These are phyloP conservation scores for Verticillium klebahnii DNA, from an alignment of 2,329 filamentous ascomycete genomes.

Conservation along the genomic window DNA sequence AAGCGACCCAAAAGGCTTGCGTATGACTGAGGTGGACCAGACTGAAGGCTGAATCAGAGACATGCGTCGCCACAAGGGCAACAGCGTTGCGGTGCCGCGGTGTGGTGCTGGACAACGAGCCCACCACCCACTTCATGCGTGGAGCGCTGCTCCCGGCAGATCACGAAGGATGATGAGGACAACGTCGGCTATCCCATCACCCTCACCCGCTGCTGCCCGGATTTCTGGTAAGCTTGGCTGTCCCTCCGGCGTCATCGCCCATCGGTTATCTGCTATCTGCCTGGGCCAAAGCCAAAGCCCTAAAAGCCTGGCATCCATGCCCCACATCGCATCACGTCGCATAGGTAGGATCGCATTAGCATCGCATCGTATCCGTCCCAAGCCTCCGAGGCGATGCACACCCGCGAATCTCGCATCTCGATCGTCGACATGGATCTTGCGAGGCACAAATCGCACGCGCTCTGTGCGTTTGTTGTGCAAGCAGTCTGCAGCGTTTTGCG, in stretches of 20 bases:
- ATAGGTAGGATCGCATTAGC: background rate
- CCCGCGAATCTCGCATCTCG: background rate
- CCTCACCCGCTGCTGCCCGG: background rate
- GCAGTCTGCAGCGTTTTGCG: background rate
- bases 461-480: background rate
- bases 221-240: background rate
- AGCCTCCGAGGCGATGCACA: background rate
- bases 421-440: background rate
- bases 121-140: background rate
- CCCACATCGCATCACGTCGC: background rate
- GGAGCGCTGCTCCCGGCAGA: background rate
- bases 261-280: background rate
- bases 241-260: background rate
- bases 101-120: too few relatives aligned
- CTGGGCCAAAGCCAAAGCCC: background rate
- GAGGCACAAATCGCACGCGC: background rate
- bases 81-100: too few relatives aligned
- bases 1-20: too few relatives aligned
- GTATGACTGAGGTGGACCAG: too few relatives aligned
- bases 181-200: background rate
- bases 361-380: background rate
- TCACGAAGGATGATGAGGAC: background rate
- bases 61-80: too few relatives aligned
- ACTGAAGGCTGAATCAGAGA: too few relatives aligned
- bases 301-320: background rate